phyloP scores from a whole-genome alignment of 345 rosid genomes.

The Camelina laxa region DNA sequence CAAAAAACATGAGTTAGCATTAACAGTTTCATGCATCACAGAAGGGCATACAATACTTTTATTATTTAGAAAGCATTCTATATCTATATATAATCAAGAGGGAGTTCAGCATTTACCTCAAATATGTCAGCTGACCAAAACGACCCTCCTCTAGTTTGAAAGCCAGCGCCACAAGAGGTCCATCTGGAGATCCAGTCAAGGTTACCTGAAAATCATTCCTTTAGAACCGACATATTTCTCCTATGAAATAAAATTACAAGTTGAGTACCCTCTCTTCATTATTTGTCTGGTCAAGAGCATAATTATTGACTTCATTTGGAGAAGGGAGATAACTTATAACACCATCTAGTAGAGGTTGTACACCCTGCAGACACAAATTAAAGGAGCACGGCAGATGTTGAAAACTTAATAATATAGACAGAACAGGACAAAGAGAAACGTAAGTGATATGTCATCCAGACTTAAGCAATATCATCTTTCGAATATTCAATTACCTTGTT shows the following conservation, averaged over 20 bases:
- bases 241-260: conserved; percentile 5
- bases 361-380: conserved; percentile 62
- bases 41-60: conserved; percentile 7
- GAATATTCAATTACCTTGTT: conserved; percentile 70
- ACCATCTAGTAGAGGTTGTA: conserved; percentile 91
- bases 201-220: conserved; percentile 56
- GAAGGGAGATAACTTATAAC: conserved; percentile 87
- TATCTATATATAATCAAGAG: not conserved
- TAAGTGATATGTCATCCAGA: conserved; percentile 1
- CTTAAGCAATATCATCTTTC: conserved; percentile 17
- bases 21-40: conserved; percentile 5
- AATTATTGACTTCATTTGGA: conserved; percentile 86
- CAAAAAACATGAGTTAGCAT: conserved; percentile 39
- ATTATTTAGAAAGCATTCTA: not conserved
- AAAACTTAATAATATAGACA: not conserved
- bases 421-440: not conserved
- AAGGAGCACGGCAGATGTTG: conserved; percentile 17
- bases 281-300: conserved; percentile 92
- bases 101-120: conserved; percentile 55
- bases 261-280: conserved; percentile 81
- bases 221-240: conserved; percentile 14
- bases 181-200: conserved; percentile 86
- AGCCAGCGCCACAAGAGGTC: conserved; percentile 97
- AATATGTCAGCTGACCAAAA: conserved; percentile 90
- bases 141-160: conserved; percentile 98